Evolutionary conservation across 192 early-diverging fungal species (phyloP), one percentile per base, ranked within the genome.

Genomic region (Entophlyctis luteolus): DNA sequence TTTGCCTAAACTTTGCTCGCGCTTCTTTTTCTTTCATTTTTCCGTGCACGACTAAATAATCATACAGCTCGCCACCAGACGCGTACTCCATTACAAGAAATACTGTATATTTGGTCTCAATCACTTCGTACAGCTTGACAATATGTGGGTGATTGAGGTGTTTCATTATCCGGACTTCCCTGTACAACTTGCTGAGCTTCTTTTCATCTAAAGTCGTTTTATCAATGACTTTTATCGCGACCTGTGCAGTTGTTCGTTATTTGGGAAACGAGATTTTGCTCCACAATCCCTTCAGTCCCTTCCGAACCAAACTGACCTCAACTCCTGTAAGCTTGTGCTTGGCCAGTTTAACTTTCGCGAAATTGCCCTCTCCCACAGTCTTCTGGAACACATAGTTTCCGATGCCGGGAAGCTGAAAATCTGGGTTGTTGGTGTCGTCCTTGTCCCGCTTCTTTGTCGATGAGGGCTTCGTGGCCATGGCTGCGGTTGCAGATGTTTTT

Each of bases 341-440:
- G 4, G 91, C 92, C 16, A 97, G 84, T 78, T 98, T 98, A 62
- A 98, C 96, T 78, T 97, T 97, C 59, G 93, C 96, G 79, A 98
- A 98, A 79, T 97, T 94, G 47, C 96, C 96, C 77, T 98, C 96
- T 49, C 96, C 96, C 3, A 98, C 84, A 27, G 95, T 98, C 79
- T 98, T 95, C 38, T 93, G 83, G 66, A 99, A 84, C 14, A 93
- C 73, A 81, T 99, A 99, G 57, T 93, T 92, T 4, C 96, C 83
- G 39, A 84, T 84, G 20, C 76, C 74, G 37, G 76, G 46, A 25
- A 84, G 68, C 33, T 59, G 37, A 20, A 82, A 36, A 56, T 81
- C 82, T 14, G 82, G 82, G 59, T 84, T 84, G 38, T 46, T 70
- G 23, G 77, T 79, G 55, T 84, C 82, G 67, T 84, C 82, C 65